Conservation (phyloP, 2,329 filamentous ascomycete species). For the Mycocentrospora acerina region DNA sequence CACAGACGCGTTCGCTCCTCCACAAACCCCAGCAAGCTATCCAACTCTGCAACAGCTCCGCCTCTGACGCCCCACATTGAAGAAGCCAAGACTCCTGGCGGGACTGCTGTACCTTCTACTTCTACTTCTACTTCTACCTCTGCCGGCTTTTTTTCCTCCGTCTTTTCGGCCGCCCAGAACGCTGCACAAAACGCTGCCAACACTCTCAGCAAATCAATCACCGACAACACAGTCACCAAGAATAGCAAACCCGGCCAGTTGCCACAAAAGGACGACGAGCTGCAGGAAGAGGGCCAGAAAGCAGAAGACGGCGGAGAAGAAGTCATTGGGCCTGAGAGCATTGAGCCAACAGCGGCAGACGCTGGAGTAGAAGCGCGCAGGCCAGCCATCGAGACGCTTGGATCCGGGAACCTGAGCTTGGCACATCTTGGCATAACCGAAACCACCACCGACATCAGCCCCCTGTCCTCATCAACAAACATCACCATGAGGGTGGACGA, state of each 20-base stretch:
- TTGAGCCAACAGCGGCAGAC: conserved; percentile 17
- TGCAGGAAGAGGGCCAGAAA: conserved; percentile 27
- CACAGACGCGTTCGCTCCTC: conserved; percentile 66
- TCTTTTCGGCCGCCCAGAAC: conserved; percentile 91
- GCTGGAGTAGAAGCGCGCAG: conserved; percentile 51
- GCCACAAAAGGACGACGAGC: conserved; percentile 16
- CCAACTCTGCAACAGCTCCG: conserved; percentile 60
- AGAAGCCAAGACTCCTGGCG: conserved; percentile 61
- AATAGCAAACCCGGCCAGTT: conserved; percentile 48
- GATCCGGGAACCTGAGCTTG: conserved; percentile 83
- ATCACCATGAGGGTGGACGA: conserved; percentile 55
- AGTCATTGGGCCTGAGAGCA: conserved; percentile 41
- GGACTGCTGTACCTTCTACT: conserved; percentile 46
- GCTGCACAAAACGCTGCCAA: conserved; percentile 74
- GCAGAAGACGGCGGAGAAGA: conserved; percentile 43
- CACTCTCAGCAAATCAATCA: conserved; percentile 71
- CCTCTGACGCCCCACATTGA: conserved; percentile 79
- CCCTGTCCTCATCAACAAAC: conserved; percentile 60
- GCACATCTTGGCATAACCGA: conserved; percentile 82
- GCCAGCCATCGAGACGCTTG: conserved; percentile 83
- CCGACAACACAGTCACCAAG: conserved; percentile 59
- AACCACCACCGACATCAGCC: conserved; percentile 56
- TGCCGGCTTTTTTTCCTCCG: conserved; percentile 81
- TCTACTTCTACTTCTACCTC: conserved; percentile 47
- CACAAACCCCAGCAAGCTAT: conserved; percentile 79